phyloP scores from a whole-genome alignment of 2,329 filamentous ascomycete genomes.

The Exophiala viscosa region DNA sequence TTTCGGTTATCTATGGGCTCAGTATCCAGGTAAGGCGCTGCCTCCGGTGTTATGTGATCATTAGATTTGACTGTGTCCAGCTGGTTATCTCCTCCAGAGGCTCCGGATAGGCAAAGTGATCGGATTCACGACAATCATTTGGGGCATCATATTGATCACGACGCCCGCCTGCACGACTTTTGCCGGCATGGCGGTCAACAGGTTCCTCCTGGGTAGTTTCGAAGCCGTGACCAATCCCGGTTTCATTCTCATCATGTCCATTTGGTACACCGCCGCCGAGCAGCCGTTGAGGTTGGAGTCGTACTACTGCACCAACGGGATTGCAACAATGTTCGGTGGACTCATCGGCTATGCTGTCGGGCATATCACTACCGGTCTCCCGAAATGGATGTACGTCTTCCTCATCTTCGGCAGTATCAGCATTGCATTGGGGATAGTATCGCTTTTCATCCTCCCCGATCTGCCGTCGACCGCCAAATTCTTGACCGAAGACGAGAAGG shows the following conservation, averaged over 20 bases:
- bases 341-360: slow-evolving; percentile 24
- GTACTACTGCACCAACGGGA: slow-evolving; percentile 48
- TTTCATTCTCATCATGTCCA: slow-evolving; percentile 30
- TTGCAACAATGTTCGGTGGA: slow-evolving; percentile 60
- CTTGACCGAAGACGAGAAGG: slow-evolving; percentile 38
- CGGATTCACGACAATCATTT: slow-evolving; percentile 31
- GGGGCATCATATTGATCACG: slow-evolving; percentile 21
- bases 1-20: slow-evolving; percentile 33
- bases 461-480: slow-evolving; percentile 19
- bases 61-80: slow-evolving; percentile 47
- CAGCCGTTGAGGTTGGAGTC: slow-evolving; percentile 19
- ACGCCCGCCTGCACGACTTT: slow-evolving; percentile 19
- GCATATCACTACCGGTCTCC: slow-evolving; percentile 19
- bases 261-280: slow-evolving; percentile 24
- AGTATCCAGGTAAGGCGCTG: slow-evolving; percentile 1
- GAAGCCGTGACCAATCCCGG: slow-evolving; percentile 33
- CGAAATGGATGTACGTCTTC: slow-evolving; percentile 29
- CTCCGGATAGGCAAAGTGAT: slow-evolving; percentile 50
- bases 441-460: slow-evolving; percentile 17
- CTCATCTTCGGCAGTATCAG: slow-evolving; percentile 20
- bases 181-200: slow-evolving; percentile 19
- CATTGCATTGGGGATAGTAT: slow-evolving; percentile 14
- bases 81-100: slow-evolving; percentile 47
- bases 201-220: slow-evolving; percentile 19
- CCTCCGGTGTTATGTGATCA: too few relatives aligned